Evolutionary conservation across 148 eudicot genomes (phyloP).

Genomic region (Silene latifolia): DNA sequence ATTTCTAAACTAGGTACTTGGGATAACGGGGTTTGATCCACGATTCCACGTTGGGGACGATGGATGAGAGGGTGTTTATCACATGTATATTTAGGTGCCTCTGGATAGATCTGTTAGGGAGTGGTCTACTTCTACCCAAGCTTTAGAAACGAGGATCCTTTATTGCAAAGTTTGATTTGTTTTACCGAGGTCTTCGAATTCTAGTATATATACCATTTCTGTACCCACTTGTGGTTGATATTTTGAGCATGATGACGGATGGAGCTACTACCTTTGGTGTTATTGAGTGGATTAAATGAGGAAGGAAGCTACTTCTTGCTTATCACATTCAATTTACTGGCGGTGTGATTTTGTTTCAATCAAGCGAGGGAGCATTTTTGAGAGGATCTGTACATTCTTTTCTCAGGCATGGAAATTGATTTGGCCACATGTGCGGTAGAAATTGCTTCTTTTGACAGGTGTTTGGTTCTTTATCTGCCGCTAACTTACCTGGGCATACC

Average conservation of each 20-base stretch:
- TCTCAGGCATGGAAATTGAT: background rate
- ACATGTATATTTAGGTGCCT: background rate
- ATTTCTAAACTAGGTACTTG: background rate
- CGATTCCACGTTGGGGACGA: background rate
- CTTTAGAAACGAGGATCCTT: background rate
- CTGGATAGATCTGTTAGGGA: background rate
- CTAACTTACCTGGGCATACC: background rate
- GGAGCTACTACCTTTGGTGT: background rate
- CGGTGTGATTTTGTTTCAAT: background rate
- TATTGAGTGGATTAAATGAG: background rate
- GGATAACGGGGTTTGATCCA: background rate
- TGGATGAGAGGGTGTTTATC: background rate
- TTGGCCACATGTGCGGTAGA: background rate
- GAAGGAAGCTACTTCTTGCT: background rate
- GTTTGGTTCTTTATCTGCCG: background rate
- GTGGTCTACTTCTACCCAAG: background rate
- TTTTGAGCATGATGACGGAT: background rate
- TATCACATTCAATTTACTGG: background rate
- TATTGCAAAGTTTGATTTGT: background rate
- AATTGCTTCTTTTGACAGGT: background rate
- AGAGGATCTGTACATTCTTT: background rate
- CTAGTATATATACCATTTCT: background rate
- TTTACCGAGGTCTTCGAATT: too few relatives aligned
- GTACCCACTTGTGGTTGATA: background rate
- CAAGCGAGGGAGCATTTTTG: background rate